These are phyloP conservation scores for Oryza brachyantha DNA, from an alignment of 176 grass and related monocot species.

Conservation along the genomic window DNA sequence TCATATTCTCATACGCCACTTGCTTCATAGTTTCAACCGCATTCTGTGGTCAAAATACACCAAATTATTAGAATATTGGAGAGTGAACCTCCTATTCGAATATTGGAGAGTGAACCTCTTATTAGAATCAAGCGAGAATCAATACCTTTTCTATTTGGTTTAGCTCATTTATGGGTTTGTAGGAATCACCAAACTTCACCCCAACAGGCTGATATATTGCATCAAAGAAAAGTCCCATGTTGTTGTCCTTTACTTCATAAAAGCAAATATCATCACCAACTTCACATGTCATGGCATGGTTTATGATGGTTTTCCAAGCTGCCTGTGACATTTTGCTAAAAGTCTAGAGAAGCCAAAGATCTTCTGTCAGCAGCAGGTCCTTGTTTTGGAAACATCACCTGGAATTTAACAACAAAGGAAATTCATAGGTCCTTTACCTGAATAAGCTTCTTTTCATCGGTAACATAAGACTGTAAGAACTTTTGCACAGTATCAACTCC, in stretches of 20 bases:
- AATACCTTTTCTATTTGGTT: slow-evolving; percentile 32
- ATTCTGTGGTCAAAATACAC: slow-evolving; percentile 33
- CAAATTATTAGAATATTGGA: slow-evolving; percentile 9
- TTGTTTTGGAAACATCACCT: background rate
- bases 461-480: slow-evolving; percentile 45
- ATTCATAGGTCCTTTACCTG: slow-evolving; percentile 25
- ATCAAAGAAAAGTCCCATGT: slow-evolving; percentile 44
- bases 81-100: background rate
- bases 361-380: slow-evolving; percentile 1
- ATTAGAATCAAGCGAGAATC: background rate
- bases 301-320: slow-evolving; percentile 49
- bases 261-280: slow-evolving; percentile 18
- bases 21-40: slow-evolving; percentile 27
- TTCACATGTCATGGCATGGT: slow-evolving; percentile 45
- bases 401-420: background rate
- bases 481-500: slow-evolving; percentile 41
- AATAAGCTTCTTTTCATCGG: slow-evolving; percentile 38
- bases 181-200: slow-evolving; percentile 41
- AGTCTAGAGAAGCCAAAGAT: slow-evolving; percentile 26
- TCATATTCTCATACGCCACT: slow-evolving; percentile 44
- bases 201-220: slow-evolving; percentile 51
- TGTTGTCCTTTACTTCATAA: background rate
- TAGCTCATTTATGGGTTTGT: slow-evolving; percentile 41
- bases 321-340: slow-evolving; percentile 42
- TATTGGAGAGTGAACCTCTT: too few species aligned